Evolutionary conservation across 2,329 filamentous ascomycete species (phyloP).

Genomic region (Cladosporium sp.): DNA sequence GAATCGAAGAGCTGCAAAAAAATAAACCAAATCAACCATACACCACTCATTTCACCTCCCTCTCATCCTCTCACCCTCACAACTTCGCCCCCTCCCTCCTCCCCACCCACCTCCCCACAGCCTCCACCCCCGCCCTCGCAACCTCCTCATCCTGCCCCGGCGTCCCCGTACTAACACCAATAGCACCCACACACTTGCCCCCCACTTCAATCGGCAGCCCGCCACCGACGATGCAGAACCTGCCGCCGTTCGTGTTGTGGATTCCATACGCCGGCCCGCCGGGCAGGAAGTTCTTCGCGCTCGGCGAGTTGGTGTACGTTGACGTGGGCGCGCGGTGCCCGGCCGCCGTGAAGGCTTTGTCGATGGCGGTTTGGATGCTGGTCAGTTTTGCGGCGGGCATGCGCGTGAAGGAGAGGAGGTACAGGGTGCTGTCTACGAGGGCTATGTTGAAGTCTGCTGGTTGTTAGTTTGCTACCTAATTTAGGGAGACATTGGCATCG

Average conservation of each 20-base stretch:
- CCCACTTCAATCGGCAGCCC: conserved; percentile 49
- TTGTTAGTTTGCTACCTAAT: no score
- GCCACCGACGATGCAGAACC: conserved; percentile 52
- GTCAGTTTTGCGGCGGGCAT: conserved; percentile 48
- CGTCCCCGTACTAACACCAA: conserved; percentile 53
- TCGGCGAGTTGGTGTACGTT: conserved; percentile 39
- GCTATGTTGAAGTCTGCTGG: conserved; percentile 49
- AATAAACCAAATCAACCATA: neutral
- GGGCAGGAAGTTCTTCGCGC: conserved; percentile 46
- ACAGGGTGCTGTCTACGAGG: conserved; percentile 42
- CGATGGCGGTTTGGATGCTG: conserved; percentile 61
- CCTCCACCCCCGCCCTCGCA: conserved; percentile 49
- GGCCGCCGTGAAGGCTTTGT: conserved; percentile 56
- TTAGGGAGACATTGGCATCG: no score
- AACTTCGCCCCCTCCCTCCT: conserved; percentile 35
- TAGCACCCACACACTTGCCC: conserved; percentile 49
- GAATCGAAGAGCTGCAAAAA: no score
- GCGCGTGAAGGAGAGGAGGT: conserved; percentile 45
- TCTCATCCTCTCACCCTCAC: conserved; percentile 18
- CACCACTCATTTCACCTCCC: neutral
- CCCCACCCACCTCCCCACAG: conserved; percentile 36
- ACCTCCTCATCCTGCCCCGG: conserved; percentile 53
- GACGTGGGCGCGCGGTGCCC: conserved; percentile 51
- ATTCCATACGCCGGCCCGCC: conserved; percentile 51
- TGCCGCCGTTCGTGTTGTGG: conserved; percentile 49